Conservation (phyloP, 306 rosid species). For the Adenanthera pavonina region DNA sequence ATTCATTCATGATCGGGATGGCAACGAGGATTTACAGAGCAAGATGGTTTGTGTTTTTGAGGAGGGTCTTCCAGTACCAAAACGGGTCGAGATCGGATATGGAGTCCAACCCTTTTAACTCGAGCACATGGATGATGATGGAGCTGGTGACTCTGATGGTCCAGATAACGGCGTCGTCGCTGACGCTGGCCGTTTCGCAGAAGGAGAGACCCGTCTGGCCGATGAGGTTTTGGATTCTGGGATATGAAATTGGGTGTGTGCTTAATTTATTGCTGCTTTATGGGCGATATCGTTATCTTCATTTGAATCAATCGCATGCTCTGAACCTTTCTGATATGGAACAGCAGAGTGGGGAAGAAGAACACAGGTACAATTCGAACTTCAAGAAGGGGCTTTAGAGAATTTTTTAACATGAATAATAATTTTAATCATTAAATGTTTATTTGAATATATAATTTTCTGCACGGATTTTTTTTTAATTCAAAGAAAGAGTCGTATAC, state of each 20-base stretch:
- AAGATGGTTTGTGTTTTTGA: constrained; percentile 77
- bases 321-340: constrained; percentile 61
- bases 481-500: no score
- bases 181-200: constrained; percentile 68
- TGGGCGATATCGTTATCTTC: constrained; percentile 65
- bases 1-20: constrained; percentile 52
- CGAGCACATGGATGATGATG: constrained; percentile 79
- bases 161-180: constrained; percentile 62
- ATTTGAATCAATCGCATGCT: constrained; percentile 48
- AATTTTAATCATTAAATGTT: no score
- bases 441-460: no score
- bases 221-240: constrained; percentile 87
- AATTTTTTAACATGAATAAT: no score
- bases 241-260: constrained; percentile 77
- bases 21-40: constrained; percentile 90
- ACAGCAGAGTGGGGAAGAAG: constrained; percentile 74
- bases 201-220: constrained; percentile 92
- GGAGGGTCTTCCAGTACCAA: constrained; percentile 93
- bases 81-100: constrained; percentile 83
- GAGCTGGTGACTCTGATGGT: constrained; percentile 69
- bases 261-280: constrained; percentile 70
- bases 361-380: constrained; percentile 63
- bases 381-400: background rate
- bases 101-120: constrained; percentile 82
- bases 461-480: no score